phyloP scores from a whole-genome alignment of 352 stramenopile species.

The Phytopythium sindhum region DNA sequence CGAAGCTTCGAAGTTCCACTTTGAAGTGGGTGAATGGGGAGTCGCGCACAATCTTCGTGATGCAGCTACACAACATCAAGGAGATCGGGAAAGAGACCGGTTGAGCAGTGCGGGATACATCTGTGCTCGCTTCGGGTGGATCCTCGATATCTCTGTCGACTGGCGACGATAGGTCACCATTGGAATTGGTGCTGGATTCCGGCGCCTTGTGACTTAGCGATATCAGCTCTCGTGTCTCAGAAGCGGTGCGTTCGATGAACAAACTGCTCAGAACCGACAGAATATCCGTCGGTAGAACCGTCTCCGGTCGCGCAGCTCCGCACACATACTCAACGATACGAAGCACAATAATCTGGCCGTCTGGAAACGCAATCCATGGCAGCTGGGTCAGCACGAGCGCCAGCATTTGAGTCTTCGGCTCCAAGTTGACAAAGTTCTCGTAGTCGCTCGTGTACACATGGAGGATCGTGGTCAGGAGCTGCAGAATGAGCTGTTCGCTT shows the following conservation, averaged over 20 bases:
- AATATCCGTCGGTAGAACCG: conserved; percentile 47
- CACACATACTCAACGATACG: conserved; percentile 79
- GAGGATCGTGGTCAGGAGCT: conserved; percentile 59
- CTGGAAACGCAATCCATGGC: conserved; percentile 44
- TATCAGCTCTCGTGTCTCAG: conserved; percentile 20
- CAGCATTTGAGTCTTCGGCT: conserved; percentile 65
- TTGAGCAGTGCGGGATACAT: not conserved
- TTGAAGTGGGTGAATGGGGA: conserved; percentile 29
- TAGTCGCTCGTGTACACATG: conserved; percentile 75
- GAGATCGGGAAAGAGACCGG: conserved; percentile 13
- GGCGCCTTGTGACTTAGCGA: not conserved
- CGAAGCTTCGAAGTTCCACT: conserved; percentile 49
- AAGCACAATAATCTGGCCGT: conserved; percentile 66
- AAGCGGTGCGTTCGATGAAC: conserved; percentile 44
- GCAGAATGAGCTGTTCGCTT: conserved; percentile 49
- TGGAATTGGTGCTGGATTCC: not conserved
- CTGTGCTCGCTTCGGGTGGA: no score
- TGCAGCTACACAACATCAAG: conserved; percentile 47
- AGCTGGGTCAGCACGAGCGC: conserved; percentile 69
- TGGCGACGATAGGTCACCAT: not conserved
- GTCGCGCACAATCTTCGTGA: conserved; percentile 60
- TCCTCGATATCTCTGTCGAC: not conserved
- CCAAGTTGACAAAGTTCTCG: conserved; percentile 66
- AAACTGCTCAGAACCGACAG: conserved; percentile 61
- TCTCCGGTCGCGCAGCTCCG: conserved; percentile 41